A percentile compares a stretch with the other conserved stretches of the same genome.
These are phyloP conservation scores for Infundibulicybe gibba DNA, from an alignment of 768 basidiomycete species.

Conservation along the genomic window DNA sequence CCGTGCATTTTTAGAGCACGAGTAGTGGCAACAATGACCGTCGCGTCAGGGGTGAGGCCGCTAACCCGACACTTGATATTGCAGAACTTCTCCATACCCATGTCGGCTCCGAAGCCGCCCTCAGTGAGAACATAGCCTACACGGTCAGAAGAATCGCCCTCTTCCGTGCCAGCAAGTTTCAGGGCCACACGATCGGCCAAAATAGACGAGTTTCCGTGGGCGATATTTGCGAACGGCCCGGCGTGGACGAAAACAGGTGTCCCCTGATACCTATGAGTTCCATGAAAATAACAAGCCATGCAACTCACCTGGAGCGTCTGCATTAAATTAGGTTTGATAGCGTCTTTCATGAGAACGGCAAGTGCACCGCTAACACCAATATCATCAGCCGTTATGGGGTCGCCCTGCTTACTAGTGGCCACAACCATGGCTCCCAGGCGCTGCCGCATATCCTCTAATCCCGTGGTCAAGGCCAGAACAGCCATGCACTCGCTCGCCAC, in stretches of 20 bases:
- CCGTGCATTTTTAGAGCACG: constrained; percentile 99
- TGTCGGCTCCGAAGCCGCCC: constrained; percentile 98
- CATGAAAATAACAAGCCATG: neutral
- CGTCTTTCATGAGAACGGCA: constrained; percentile 96
- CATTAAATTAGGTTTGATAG: constrained; percentile 99
- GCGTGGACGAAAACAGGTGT: constrained; percentile 99
- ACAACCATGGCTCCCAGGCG: constrained; percentile 96
- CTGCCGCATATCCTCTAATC: constrained; percentile 87
- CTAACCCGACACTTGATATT: constrained; percentile 98
- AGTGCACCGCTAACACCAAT: constrained; percentile 93
- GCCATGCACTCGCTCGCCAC: constrained; percentile 99
- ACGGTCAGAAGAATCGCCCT: constrained; percentile 77
- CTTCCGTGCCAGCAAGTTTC: constrained; percentile 94
- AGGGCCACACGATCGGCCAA: constrained; percentile 96
- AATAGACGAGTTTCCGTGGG: constrained; percentile 97
- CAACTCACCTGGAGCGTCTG: constrained; percentile 79
- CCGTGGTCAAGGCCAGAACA: constrained; percentile 87
- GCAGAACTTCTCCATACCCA: constrained; percentile 99
- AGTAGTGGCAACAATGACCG: constrained; percentile 94
- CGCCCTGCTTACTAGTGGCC: constrained; percentile 86
- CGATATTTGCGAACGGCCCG: constrained; percentile 98
- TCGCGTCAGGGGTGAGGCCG: constrained; percentile 90
- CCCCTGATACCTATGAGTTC: constrained; percentile 42
- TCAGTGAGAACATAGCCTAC: constrained; percentile 97
- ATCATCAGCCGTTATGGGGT: constrained; percentile 94